A percentile compares a stretch with the other conserved stretches of the same genome.
Conservation (phyloP, 441 rosid genomes). For the Corymbia calophylla region DNA sequence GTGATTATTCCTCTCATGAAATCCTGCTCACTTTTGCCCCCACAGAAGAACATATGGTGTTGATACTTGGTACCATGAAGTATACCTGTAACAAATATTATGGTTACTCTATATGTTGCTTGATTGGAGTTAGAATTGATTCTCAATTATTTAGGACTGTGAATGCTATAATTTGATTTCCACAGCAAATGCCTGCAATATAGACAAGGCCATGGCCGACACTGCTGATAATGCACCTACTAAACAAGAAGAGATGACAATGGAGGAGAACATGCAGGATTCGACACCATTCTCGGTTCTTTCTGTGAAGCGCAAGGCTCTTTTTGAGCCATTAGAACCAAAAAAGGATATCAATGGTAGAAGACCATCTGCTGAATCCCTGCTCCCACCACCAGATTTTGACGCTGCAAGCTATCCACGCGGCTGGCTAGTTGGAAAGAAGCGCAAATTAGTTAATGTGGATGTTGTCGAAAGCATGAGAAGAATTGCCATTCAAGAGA, state of each 20-base stretch:
- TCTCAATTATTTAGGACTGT: conserved; percentile 14
- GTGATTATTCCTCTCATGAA: neutral
- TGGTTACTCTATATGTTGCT: neutral
- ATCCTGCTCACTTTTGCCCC: neutral
- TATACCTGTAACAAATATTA: neutral
- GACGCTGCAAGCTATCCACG: conserved; percentile 79
- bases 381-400: conserved; percentile 95
- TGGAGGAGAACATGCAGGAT: conserved; percentile 31
- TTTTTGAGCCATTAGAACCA: conserved; percentile 88
- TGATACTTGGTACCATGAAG: neutral
- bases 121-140: neutral
- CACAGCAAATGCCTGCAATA: conserved; percentile 49
- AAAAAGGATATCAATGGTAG: conserved; percentile 29
- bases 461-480: conserved; percentile 99
- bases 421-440: conserved; percentile 96
- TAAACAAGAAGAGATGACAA: conserved; percentile 36
- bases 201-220: conserved; percentile 31
- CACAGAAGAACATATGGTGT: neutral
- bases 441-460: conserved; percentile 88
- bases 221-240: conserved; percentile 28
- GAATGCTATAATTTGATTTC: conserved; percentile 33
- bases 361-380: conserved; percentile 53
- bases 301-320: conserved; percentile 76
- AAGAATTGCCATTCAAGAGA: conserved; percentile 91
- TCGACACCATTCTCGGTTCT: conserved; percentile 26